phyloP scores from a whole-genome alignment of 805 yeast genomes.

The Helenozyma rhizophorensis region DNA sequence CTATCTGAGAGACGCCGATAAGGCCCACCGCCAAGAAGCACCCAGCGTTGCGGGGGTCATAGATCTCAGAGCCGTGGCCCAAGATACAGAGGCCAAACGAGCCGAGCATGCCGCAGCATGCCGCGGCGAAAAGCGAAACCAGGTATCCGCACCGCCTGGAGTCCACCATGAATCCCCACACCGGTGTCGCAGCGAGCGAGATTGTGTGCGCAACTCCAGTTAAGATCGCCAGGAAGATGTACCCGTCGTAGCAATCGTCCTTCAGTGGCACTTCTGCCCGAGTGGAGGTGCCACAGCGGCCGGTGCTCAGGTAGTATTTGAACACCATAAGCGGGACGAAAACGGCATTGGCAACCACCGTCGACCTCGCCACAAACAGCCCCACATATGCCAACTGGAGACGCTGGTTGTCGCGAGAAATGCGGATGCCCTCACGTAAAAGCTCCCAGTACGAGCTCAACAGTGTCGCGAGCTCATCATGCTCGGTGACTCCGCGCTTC shows the following conservation, averaged over 20 bases:
- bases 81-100: slow-evolving; percentile 27
- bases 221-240: slow-evolving; percentile 59
- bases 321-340: slow-evolving; percentile 63
- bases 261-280: slow-evolving; percentile 18
- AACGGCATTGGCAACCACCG: slow-evolving; percentile 53
- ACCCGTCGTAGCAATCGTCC: slow-evolving; percentile 56
- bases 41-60: slow-evolving; percentile 32
- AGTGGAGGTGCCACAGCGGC: slow-evolving; percentile 40
- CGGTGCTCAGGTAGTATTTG: slow-evolving; percentile 48
- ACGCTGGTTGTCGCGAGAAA: slow-evolving; percentile 42
- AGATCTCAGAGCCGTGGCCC: slow-evolving; percentile 14
- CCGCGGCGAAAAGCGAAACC: slow-evolving; percentile 30
- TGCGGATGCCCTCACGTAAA: slow-evolving; percentile 43
- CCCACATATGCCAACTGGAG: slow-evolving; percentile 57
- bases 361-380: slow-evolving; percentile 58
- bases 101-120: slow-evolving; percentile 42
- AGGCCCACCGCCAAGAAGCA: slow-evolving; percentile 38
- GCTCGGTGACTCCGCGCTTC: slow-evolving; percentile 25
- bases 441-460: slow-evolving; percentile 32
- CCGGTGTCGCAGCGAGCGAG: slow-evolving; percentile 57
- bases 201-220: slow-evolving; percentile 63
- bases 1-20: slow-evolving; percentile 60
- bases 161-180: slow-evolving; percentile 60
- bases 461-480: slow-evolving; percentile 5
- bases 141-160: slow-evolving; percentile 24